Base-by-base conservation (phyloP, 106 monocot species). In the Allium cepa region DNA sequence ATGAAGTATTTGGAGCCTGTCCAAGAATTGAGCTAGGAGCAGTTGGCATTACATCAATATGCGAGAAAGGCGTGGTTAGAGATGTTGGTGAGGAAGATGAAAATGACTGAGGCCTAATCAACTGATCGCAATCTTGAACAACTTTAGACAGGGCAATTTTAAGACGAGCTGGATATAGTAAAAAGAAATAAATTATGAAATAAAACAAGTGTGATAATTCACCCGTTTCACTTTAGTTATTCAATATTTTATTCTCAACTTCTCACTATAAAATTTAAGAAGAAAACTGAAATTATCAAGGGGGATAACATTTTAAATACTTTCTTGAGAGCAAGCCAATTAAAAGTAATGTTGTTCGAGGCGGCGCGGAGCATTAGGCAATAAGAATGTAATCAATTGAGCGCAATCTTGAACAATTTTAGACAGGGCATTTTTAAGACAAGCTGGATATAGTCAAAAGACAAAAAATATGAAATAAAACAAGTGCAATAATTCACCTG, bases 361-460 rank as follows among this genome's bases (percentile, higher is more conserved):
- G 3, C 36, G 5, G 36, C 1, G 36, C 36, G 5, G 4, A 36
- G 36, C 5, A 2, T 36, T 22, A 22, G 22, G 22, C 22, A 22
- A 22, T 22, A 22, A 22, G 22, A 22, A 22, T 22, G 22, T 89
- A 50, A 84, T 84, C 96, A 85, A 92, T 68, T 86, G 88, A 57
- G 88, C 96, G 68, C 80, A 97, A 64, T 97, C 96, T 89, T 97
- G 96, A 57, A 73, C 62, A 69, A 88, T 82, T 82, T 79, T 97
- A 69, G 88, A 80, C 70, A 97, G 68, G 14, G 92, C 79, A 72
- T 62, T 62, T 75, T 82, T 97, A 12, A 97, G 74, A 36, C 84
- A 71, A 71, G 78, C 96, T 97, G 84, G 47, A 77, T 26, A 76
- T 11, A 57, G 36, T 5, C 46, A 57, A 73, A 57, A 17, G 73